Evolutionary conservation across 2,329 filamentous ascomycete genomes (phyloP).

Genomic region (Colletotrichum euphorbiae): DNA sequence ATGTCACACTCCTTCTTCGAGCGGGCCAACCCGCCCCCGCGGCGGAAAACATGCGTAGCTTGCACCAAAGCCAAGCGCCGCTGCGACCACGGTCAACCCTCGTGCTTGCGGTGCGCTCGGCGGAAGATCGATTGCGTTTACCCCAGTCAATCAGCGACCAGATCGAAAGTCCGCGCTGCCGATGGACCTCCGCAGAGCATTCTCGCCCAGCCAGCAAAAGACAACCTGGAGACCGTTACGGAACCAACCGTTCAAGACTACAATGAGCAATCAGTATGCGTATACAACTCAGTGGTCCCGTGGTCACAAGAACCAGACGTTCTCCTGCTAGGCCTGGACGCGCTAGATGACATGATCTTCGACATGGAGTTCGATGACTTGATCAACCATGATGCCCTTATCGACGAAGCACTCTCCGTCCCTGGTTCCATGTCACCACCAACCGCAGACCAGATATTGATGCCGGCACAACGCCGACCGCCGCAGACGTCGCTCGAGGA

Average conservation of each 20-base stretch:
- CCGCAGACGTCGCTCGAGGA: conserved; percentile 43
- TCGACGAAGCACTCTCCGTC: conserved; percentile 30
- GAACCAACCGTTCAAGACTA: too few species aligned
- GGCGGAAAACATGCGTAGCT: conserved; percentile 67
- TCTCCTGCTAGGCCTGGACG: not conserved
- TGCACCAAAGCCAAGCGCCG: conserved; percentile 69
- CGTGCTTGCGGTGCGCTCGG: conserved; percentile 64
- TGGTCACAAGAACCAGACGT: conserved; percentile 11
- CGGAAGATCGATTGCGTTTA: conserved; percentile 62
- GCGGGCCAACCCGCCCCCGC: conserved; percentile 57
- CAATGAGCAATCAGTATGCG: too few species aligned
- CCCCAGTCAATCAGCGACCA: conserved; percentile 39
- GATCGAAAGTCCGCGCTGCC: not conserved
- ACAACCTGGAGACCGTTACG: too few species aligned
- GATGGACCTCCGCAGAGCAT: not conserved
- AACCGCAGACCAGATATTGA: conserved; percentile 19
- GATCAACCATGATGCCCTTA: conserved; percentile 10
- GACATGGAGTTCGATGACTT: conserved; percentile 21
- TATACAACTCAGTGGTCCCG: not conserved
- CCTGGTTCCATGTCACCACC: conserved; percentile 40
- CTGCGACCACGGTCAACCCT: conserved; percentile 63
- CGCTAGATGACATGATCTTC: conserved; percentile 1
- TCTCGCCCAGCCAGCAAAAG: not conserved
- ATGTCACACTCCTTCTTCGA: conserved; percentile 46
- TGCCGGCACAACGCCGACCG: not conserved